Base-by-base conservation (phyloP, 768 basidiomycete genomes). In the button mushroom (Agaricus bisporus) region DNA sequence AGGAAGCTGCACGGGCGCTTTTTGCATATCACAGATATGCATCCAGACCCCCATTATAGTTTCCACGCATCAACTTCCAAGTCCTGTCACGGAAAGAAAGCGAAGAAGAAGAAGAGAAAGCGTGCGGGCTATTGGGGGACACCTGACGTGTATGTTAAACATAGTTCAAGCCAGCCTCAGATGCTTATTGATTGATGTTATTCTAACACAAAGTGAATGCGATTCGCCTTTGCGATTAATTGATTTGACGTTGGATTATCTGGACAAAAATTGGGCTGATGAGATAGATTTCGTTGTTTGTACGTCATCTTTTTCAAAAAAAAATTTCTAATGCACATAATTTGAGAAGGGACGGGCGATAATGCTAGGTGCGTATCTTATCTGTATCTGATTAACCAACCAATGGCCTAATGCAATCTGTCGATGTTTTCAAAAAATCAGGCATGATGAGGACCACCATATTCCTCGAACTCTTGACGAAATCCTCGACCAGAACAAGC, bases 261-360 rank as follows among this genome's bases (percentile, higher is more conserved):
- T 95, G 51, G 84, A 85, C 48, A 75, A 82, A 59, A 77, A 89
- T 56, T 94, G 90, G 91, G 79, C 84, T 39, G 74, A 80, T 55
- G 83, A 94, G 60, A 79, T 97, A 37, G 93, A 97, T 64, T 97
- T 95, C 65, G 91, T 97, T 29, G 75, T 97, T 35, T 94, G 89
- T 88, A 63, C 60, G 78, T 73, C 17, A 25, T n/a, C 20, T 35
- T 53, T 43, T 46, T 43, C 32, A 57, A 47, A 36, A 26, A 36
- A 26, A 49, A 17, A 35, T 43, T 14, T 51, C 37, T 41, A 7
- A 26, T 37, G 15, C 11, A 22, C 22, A 38, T 49, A 47, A 56
- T 3, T 41, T 35, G 18, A 41, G 35, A 42, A 87, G 86, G 86
- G 86, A 88, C 86, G 10, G 87, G 86, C 46, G 86, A 88, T 68